A percentile compares a stretch with the other conserved stretches of the same genome.
phyloP scores from a whole-genome alignment of 1,284 basidiomycete genomes.

The Ustilago hordei region DNA sequence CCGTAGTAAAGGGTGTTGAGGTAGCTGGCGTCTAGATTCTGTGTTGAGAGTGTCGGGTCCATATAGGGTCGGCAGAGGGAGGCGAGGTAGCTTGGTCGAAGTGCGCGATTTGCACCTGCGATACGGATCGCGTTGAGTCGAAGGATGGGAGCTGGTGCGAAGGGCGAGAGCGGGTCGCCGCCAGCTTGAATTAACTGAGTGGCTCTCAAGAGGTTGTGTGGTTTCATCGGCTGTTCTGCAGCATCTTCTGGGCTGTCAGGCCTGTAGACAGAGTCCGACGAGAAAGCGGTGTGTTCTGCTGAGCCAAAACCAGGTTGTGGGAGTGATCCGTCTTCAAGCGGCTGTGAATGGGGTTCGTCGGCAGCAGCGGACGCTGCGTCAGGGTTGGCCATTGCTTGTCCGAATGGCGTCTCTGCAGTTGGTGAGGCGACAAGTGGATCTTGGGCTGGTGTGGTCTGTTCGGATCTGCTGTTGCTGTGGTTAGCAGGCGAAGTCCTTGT shows the following conservation, averaged over 20 bases:
- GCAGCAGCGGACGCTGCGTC: not conserved
- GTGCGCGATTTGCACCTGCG: conserved; percentile 77
- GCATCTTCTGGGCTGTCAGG: not conserved
- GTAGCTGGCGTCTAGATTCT: conserved; percentile 34
- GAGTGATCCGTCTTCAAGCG: conserved; percentile 27
- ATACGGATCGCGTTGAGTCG: conserved; percentile 81
- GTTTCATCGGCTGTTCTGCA: conserved; percentile 11
- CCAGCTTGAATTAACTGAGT: conserved; percentile 46
- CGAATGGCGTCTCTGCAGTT: conserved; percentile 19
- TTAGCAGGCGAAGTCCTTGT: not conserved
- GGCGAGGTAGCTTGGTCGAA: conserved; percentile 82
- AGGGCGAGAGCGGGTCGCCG: conserved; percentile 12
- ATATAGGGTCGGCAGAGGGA: conserved; percentile 81
- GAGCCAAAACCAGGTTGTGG: conserved; percentile 22
- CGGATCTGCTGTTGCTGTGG: not conserved
- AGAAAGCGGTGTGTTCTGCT: not conserved
- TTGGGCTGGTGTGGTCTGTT: not conserved
- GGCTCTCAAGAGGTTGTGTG: conserved; percentile 57
- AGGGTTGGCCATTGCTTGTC: conserved; percentile 29
- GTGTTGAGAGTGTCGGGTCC: conserved; percentile 46
- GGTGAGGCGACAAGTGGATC: not conserved
- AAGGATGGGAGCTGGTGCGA: conserved; percentile 52
- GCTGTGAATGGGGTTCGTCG: conserved; percentile 15
- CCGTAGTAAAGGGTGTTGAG: conserved; percentile 66
- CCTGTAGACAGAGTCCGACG: not conserved